These are phyloP conservation scores for Solanum habrochaites DNA, from an alignment of 257 asterid genomes.

Conservation along the genomic window DNA sequence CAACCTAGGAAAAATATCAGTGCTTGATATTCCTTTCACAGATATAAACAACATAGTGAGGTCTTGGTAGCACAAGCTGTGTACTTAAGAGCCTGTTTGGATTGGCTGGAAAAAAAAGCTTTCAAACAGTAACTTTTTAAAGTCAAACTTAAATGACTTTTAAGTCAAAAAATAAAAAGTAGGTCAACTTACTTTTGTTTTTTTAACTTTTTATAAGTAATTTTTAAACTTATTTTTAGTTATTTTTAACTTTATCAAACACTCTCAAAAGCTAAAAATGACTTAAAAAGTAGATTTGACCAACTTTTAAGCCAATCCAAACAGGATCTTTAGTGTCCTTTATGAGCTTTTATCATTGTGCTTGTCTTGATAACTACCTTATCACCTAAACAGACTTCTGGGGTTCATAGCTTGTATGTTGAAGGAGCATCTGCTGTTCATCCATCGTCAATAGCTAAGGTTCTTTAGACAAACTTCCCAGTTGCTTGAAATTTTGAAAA, in stretches of 20 bases:
- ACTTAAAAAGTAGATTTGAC: neutral
- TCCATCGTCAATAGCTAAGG: constrained; percentile 87
- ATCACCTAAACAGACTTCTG: constrained; percentile 45
- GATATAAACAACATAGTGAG: constrained; percentile 70
- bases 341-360: neutral
- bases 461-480: constrained; percentile 5
- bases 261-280: neutral
- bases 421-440: constrained; percentile 87
- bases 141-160: neutral
- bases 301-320: neutral
- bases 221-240: too few relatives aligned
- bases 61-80: neutral
- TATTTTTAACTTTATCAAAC: neutral
- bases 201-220: neutral
- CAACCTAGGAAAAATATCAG: constrained; percentile 31
- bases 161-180: neutral
- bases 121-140: neutral
- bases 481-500: constrained; percentile 4
- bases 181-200: neutral
- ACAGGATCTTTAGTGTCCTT: neutral
- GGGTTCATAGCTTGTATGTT: constrained; percentile 46
- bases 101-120: neutral
- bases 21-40: constrained; percentile 68
- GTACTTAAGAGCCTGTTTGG: neutral
- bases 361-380: neutral